Evolutionary conservation across 805 yeast genomes (phyloP).

Genomic region (Yamadazyma philogaea): DNA sequence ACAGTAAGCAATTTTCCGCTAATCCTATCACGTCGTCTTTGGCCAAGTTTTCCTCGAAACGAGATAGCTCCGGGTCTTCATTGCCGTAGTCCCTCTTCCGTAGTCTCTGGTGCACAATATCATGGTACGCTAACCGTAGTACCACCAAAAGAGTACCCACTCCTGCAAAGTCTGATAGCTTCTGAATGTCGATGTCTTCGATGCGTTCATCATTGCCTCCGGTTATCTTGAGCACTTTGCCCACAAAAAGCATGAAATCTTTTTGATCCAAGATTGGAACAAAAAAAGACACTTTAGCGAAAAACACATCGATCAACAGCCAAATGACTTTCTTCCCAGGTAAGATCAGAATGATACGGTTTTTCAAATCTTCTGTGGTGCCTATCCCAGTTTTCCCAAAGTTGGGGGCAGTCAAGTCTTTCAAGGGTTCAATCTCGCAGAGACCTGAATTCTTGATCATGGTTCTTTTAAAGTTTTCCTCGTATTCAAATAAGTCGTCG

Average conservation of each 20-base stretch:
- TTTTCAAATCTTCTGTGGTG: neutral
- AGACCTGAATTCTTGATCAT: neutral
- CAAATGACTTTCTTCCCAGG: conserved; percentile 57
- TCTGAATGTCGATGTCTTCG: conserved; percentile 21
- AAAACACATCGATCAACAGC: conserved; percentile 55
- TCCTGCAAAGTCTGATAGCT: conserved; percentile 31
- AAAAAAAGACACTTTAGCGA: conserved; percentile 55
- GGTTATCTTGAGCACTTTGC: conserved; percentile 41
- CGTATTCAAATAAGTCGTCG: neutral
- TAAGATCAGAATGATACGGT: conserved; percentile 27
- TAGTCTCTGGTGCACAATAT: neutral
- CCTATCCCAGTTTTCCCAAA: neutral
- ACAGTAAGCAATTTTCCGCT: conserved; percentile 35
- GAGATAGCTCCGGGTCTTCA: conserved; percentile 18
- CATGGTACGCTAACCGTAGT: conserved; percentile 31
- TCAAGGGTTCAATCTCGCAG: neutral
- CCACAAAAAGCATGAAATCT: conserved; percentile 42
- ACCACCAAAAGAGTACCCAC: conserved; percentile 33
- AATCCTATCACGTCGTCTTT: conserved; percentile 24
- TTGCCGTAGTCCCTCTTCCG: no score
- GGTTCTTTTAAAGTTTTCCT: conserved; percentile 1
- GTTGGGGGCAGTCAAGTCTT: neutral
- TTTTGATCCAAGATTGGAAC: conserved; percentile 64
- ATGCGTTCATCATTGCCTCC: conserved; percentile 20
- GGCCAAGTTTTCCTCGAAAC: conserved; percentile 27